Percentiles rank a stretch among this genome's conserved stretches.
phyloP scores from a whole-genome alignment of 2,329 filamentous ascomycete species.

The Blastomyces silverae region DNA sequence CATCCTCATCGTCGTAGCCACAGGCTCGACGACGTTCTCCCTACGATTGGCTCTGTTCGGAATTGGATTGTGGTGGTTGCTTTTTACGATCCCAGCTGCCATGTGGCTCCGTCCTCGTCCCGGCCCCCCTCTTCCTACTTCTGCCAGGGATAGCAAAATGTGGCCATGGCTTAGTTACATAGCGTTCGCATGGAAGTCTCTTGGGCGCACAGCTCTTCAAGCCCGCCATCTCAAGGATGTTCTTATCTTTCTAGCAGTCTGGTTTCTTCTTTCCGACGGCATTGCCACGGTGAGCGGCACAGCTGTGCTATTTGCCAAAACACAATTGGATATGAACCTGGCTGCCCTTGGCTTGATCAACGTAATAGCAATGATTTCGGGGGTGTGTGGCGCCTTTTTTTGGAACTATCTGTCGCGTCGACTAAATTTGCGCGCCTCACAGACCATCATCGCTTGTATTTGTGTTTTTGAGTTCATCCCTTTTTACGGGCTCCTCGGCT shows the following conservation, averaged over 20 bases:
- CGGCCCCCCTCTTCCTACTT: conserved; percentile 64
- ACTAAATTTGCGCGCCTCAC: conserved; percentile 65
- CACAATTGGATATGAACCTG: conserved; percentile 79
- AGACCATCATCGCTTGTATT: conserved; percentile 90
- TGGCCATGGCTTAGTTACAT: conserved; percentile 65
- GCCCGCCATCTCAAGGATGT: conserved; percentile 71
- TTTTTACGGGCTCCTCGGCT: conserved; percentile 81
- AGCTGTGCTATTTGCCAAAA: conserved; percentile 93
- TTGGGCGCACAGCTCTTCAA: conserved; percentile 71
- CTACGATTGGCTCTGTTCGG: conserved; percentile 80
- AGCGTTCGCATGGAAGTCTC: conserved; percentile 73
- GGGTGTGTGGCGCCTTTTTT: conserved; percentile 79
- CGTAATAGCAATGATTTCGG: conserved; percentile 77
- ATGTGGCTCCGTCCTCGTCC: conserved; percentile 83
- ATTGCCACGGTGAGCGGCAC: conserved; percentile 93
- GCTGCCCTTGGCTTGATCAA: conserved; percentile 87
- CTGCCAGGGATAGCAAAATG: conserved; percentile 31
- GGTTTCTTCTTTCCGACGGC: conserved; percentile 91
- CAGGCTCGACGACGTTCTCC: conserved; percentile 73
- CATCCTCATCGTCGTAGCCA: conserved; percentile 66
- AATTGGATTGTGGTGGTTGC: conserved; percentile 85
- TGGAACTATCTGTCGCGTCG: conserved; percentile 73
- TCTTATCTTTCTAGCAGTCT: conserved; percentile 76
- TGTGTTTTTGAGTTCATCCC: conserved; percentile 86
- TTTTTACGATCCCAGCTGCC: conserved; percentile 82